phyloP scores from a whole-genome alignment of 1,284 basidiomycete species.

The Inonotus hispidus region DNA sequence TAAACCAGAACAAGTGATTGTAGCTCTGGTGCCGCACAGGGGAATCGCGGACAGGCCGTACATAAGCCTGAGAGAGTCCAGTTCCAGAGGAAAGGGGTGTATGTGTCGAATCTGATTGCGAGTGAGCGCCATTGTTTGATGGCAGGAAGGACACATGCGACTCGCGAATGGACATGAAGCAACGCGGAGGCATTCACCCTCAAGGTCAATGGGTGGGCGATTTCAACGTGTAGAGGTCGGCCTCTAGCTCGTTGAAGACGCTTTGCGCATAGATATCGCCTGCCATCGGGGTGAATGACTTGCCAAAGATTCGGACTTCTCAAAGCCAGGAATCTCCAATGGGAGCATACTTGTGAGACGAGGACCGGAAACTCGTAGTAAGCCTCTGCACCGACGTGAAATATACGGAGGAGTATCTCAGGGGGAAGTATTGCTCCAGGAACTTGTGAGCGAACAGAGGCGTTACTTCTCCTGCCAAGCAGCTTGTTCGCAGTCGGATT shows the following conservation, averaged over 20 bases:
- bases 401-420: constrained; percentile 57
- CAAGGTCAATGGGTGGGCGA: background rate
- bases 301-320: constrained; percentile 57
- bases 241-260: constrained; percentile 51
- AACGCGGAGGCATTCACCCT: constrained; percentile 30
- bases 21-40: constrained; percentile 39
- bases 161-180: constrained; percentile 49
- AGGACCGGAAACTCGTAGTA: constrained; percentile 50
- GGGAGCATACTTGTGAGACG: constrained; percentile 58
- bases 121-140: constrained; percentile 55
- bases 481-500: constrained; percentile 1
- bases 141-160: constrained; percentile 49
- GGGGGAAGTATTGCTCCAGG: constrained; percentile 31
- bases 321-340: constrained; percentile 55
- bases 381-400: constrained; percentile 50
- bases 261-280: constrained; percentile 52
- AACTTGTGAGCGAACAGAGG: background rate
- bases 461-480: background rate
- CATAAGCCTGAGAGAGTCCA: constrained; percentile 50
- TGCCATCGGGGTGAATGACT: constrained; percentile 42
- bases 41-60: constrained; percentile 26
- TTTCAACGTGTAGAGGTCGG: constrained; percentile 49
- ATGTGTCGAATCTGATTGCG: constrained; percentile 47
- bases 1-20: constrained; percentile 54
- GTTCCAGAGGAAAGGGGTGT: constrained; percentile 60